Evolutionary conservation across 2,329 filamentous ascomycete genomes (phyloP).

Genomic region (Fusarium musae): DNA sequence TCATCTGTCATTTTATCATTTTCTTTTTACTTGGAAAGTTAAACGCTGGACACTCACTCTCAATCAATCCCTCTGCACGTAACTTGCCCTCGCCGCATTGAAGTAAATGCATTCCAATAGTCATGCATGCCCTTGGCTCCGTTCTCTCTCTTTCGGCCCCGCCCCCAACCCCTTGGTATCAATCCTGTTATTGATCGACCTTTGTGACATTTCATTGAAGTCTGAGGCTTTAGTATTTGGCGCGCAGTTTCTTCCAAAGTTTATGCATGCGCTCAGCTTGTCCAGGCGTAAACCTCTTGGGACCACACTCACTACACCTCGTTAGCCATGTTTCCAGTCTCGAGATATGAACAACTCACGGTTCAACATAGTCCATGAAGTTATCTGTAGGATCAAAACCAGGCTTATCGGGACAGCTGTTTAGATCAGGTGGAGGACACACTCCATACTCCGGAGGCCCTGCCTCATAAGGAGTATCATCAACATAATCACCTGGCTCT

Average conservation of each 20-base stretch:
- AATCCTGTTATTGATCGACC: not conserved
- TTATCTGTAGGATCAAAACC: constrained; percentile 22
- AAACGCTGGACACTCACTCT: no score
- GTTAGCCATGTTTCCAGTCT: not conserved
- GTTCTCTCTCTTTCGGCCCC: no score
- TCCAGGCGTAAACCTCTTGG: constrained; percentile 9
- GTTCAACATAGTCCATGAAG: constrained; percentile 8
- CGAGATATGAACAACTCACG: not conserved
- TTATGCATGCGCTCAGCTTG: constrained; percentile 26
- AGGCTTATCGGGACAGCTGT: constrained; percentile 24
- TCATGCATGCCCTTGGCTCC: not conserved
- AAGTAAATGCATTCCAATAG: not conserved
- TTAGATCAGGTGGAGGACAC: not conserved
- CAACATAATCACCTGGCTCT: constrained; percentile 19
- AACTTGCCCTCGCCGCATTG: no score
- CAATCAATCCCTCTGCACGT: no score
- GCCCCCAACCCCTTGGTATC: not conserved
- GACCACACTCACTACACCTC: not conserved
- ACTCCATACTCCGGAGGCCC: not conserved
- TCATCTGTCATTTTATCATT: fast-evolving
- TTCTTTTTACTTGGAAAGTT: no score
- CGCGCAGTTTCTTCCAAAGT: constrained; percentile 10
- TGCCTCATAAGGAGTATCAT: constrained; percentile 20
- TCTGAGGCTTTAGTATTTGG: not conserved
- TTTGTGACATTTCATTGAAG: fast-evolving